Evolutionary conservation across 306 rosid species (phyloP).

Genomic region (Vigna radiata): DNA sequence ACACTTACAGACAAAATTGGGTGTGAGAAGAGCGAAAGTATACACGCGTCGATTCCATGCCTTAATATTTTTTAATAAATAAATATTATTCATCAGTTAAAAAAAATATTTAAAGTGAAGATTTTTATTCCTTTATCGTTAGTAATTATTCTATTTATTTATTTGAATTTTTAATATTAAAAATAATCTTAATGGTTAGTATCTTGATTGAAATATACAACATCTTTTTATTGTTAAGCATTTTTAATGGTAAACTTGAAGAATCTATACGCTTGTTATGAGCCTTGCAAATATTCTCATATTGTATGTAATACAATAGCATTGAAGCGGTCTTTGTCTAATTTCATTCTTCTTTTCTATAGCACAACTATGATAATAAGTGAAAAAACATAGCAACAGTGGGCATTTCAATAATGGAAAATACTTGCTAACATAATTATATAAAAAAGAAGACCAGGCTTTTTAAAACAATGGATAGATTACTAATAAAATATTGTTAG

Average conservation of each 20-base stretch:
- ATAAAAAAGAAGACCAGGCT: no score
- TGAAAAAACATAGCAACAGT: background rate
- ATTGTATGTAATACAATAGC: background rate
- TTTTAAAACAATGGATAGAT: background rate
- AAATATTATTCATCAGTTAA: background rate
- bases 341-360: background rate
- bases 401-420: background rate
- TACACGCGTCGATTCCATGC: background rate
- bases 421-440: no score
- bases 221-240: background rate
- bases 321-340: background rate
- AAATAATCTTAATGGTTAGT: no score
- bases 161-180: background rate
- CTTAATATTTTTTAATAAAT: background rate
- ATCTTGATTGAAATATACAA: background rate
- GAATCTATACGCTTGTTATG: background rate
- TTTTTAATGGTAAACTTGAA: background rate
- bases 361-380: background rate
- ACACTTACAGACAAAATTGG: background rate
- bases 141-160: background rate
- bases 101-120: background rate
- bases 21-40: background rate
- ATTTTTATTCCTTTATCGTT: background rate
- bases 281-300: background rate
- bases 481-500: background rate